Percentiles rank a stretch among this genome's conserved stretches.
These are phyloP conservation scores for Podaxis sp. DNA, from an alignment of 768 basidiomycete species.

Conservation along the genomic window DNA sequence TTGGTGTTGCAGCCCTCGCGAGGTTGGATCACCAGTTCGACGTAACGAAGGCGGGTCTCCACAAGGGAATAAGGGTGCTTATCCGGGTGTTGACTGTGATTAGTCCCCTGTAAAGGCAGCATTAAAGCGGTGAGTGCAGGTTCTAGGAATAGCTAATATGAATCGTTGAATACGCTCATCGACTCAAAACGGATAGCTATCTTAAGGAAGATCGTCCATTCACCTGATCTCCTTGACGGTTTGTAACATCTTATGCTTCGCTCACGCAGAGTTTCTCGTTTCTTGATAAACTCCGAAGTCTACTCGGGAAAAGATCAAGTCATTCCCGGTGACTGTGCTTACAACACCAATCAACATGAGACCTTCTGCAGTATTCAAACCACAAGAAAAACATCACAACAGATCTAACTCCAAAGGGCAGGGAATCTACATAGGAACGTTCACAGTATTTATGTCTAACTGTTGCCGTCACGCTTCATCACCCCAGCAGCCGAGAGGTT, in stretches of 20 bases:
- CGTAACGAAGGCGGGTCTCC: too few relatives aligned
- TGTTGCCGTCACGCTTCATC: neutral
- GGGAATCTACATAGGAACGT: neutral
- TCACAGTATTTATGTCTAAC: neutral
- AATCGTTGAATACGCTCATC: neutral
- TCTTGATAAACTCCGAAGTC: neutral
- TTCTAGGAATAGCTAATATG: constrained; percentile 13
- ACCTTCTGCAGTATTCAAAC: neutral
- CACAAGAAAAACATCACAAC: neutral
- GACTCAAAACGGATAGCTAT: neutral
- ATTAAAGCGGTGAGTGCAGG: constrained; percentile 19
- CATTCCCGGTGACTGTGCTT: neutral
- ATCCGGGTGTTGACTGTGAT: constrained; percentile 19
- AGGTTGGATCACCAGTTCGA: too few relatives aligned
- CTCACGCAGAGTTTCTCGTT: neutral
- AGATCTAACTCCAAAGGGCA: neutral
- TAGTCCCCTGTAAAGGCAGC: constrained; percentile 17
- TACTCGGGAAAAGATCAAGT: neutral
- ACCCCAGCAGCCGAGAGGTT: neutral
- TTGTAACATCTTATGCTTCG: neutral
- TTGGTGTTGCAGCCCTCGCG: too few relatives aligned
- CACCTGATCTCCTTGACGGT: neutral
- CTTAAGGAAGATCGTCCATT: neutral
- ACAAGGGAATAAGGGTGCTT: neutral
- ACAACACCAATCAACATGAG: neutral